phyloP scores from a whole-genome alignment of 106 monocot genomes.

The Xerophyta viscosa region DNA sequence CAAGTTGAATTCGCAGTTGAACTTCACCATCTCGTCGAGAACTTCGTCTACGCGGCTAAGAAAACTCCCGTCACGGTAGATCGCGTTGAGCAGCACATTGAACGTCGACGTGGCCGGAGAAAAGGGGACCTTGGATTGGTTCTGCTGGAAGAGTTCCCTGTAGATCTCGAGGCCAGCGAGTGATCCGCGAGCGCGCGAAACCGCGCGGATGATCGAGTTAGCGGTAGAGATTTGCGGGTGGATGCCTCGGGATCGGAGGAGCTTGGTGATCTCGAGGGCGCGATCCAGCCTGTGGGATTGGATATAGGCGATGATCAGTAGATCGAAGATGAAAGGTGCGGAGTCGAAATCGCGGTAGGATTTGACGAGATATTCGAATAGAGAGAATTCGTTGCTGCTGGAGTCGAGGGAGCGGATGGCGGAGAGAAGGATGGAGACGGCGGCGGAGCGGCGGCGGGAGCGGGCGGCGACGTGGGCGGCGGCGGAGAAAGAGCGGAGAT shows the following conservation, averaged over 20 bases:
- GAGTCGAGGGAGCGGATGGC: background rate
- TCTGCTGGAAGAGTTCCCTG: constrained; percentile 21
- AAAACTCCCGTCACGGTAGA: constrained; percentile 36
- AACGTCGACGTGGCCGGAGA: constrained; percentile 35
- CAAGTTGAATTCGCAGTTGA: constrained; percentile 28
- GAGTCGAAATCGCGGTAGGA: constrained; percentile 56
- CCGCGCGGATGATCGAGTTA: constrained; percentile 30
- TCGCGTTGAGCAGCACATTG: constrained; percentile 47
- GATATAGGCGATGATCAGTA: constrained; percentile 52
- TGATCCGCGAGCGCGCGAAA: constrained; percentile 17
- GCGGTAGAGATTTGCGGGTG: constrained; percentile 22
- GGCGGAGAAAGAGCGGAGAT: constrained; percentile 9
- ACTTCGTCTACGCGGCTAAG: constrained; percentile 13
- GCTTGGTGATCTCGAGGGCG: constrained; percentile 27
- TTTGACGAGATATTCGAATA: constrained; percentile 14
- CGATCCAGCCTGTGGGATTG: constrained; percentile 20
- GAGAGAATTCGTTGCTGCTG: background rate
- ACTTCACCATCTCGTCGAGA: constrained; percentile 33
- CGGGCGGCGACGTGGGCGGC: constrained; percentile 1
- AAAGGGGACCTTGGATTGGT: too few relatives aligned
- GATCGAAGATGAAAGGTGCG: constrained; percentile 74
- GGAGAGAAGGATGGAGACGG: background rate
- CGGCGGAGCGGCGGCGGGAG: background rate
- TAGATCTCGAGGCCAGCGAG: constrained; percentile 38
- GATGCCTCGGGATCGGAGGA: constrained; percentile 21